Base-by-base conservation (phyloP, 441 rosid species). In the Pelargonium citronellum region DNA sequence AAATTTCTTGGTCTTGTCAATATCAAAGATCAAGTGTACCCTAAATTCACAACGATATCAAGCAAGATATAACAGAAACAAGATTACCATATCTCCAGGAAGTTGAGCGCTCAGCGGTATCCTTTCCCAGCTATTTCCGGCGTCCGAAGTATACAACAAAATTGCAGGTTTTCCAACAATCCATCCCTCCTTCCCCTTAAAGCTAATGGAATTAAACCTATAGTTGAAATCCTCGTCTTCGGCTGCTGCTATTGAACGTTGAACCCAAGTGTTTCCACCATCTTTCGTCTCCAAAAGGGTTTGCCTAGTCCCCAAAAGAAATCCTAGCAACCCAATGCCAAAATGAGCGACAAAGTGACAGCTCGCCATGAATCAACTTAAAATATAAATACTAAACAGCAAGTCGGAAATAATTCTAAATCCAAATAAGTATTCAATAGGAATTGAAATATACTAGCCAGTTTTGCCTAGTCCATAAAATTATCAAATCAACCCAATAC, bases 171-270 rank as follows among this genome's bases (percentile, higher is more conserved):
- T 94, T 13, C 97, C 95, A 66, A 94, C 89, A 75, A 91, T 94
- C 97, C 98, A 94, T 4, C 98, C 98, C 75, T 94, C 91, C 75
- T 90, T 94, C 8, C 97, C 97, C 69, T 79, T 81, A 73, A 94
- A 94, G 69, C 95, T 88, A 51, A 91, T 85, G 8, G 96, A 85
- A 78, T 94, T 94, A 76, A 94, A 94, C 70, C 98, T 88, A 44
- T 91, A 94, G 71, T 94, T 94, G 80, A 94, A 94, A 75, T 94
- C 98, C 73, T 93, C 98, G 20, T 93, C 98, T 79, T 93, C 97
- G 2, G 97, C 98, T 0, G 98, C 88, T 2, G 93, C 84, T 37
- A 94, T 89, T 1, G 96, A 91, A 2, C 98, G 89, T 61, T 89
- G 85, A 70, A 67, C 73, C 98, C 98, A 89, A 15, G 86, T 89